These are phyloP conservation scores for Cardiospermum halicacabum DNA, from an alignment of 345 rosid species.

Conservation along the genomic window DNA sequence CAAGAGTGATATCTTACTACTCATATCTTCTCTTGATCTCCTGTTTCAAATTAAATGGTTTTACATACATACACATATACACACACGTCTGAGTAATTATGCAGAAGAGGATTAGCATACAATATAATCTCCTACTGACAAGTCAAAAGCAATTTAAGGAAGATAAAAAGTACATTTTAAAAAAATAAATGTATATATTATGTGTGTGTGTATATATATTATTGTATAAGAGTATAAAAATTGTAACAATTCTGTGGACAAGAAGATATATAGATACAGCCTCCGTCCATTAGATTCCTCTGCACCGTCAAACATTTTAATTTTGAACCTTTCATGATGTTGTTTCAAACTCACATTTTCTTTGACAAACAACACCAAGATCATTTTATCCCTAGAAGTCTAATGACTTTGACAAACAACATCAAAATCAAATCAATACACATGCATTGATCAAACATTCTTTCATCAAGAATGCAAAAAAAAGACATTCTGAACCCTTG, in stretches of 20 bases:
- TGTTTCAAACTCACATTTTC: background rate
- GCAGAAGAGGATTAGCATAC: too few relatives aligned
- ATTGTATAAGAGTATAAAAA: background rate
- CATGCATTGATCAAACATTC: conserved; percentile 17
- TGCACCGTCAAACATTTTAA: background rate
- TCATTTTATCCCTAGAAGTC: conserved; percentile 15
- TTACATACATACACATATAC: too few relatives aligned
- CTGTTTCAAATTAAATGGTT: too few relatives aligned
- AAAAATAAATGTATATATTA: too few relatives aligned
- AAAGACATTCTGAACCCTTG: conserved; percentile 36
- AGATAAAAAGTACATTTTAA: too few relatives aligned
- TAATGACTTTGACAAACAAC: too few relatives aligned
- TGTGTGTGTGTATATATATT: too few relatives aligned
- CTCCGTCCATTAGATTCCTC: conserved; percentile 20
- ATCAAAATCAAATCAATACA: conserved; percentile 27
- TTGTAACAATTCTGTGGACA: background rate
- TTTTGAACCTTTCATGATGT: conserved; percentile 3
- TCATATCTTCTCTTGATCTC: too few relatives aligned
- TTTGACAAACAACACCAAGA: conserved; percentile 14
- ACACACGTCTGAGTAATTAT: too few relatives aligned
- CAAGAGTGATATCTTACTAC: too few relatives aligned
- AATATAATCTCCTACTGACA: too few relatives aligned
- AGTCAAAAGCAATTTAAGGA: too few relatives aligned
- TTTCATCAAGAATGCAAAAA: conserved; percentile 21
- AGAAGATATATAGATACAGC: conserved; percentile 11